These are phyloP conservation scores for Globisporangium cederbergense DNA, from an alignment of 352 stramenopile species.

Conservation along the genomic window DNA sequence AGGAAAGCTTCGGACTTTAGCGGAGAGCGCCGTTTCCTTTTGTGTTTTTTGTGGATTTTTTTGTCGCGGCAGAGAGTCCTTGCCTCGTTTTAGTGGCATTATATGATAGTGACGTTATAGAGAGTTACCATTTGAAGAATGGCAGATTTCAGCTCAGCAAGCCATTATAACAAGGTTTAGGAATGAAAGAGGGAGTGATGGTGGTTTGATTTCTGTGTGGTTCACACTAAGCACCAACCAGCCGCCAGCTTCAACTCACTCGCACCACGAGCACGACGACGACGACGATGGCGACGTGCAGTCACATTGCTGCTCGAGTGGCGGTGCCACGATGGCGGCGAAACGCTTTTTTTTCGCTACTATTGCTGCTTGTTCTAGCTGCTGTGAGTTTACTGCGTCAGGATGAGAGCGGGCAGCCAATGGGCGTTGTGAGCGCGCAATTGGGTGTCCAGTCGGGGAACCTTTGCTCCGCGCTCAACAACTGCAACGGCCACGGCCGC, in stretches of 20 bases:
- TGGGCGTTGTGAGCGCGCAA: conserved; percentile 25
- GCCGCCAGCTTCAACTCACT: neutral
- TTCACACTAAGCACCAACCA: neutral
- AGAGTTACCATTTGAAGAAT: neutral
- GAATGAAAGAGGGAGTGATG: neutral
- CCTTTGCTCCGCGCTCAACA: conserved; percentile 71
- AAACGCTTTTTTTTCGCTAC: neutral
- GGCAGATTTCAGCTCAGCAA: neutral
- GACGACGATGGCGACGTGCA: neutral
- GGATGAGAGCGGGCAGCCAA: neutral
- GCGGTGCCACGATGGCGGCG: neutral
- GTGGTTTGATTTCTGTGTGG: neutral
- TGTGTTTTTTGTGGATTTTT: conserved; percentile 3
- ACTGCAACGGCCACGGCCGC: conserved; percentile 88
- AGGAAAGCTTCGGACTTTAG: conserved; percentile 17
- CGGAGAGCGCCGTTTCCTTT: conserved; percentile 3
- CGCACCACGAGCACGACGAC: neutral
- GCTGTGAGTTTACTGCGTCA: neutral
- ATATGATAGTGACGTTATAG: neutral
- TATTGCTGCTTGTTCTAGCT: neutral
- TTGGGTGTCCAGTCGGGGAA: conserved; percentile 54
- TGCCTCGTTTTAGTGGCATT: neutral
- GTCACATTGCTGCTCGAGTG: neutral
- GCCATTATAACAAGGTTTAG: neutral
- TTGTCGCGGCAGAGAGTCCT: conserved; percentile 8